Conservation (phyloP, 2,329 filamentous ascomycete genomes). For the Ploettnerulaceae sp. region DNA sequence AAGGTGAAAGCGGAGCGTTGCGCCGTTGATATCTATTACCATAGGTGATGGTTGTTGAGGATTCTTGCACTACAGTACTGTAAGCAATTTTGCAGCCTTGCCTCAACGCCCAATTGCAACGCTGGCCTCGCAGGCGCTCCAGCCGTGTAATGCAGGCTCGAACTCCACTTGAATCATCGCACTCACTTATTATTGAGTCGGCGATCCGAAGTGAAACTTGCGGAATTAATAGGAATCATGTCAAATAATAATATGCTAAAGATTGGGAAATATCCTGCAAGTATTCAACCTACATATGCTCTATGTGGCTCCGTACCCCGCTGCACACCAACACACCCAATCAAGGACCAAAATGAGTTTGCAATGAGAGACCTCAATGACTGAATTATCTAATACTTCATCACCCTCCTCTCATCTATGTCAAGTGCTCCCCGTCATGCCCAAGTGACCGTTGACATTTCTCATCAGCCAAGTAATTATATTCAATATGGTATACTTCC, state of each 20-base stretch:
- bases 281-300: no score
- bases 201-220: no score
- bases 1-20: neutral
- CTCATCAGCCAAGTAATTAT: conserved; percentile 19
- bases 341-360: no score
- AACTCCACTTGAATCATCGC: no score
- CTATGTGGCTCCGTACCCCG: no score
- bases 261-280: no score
- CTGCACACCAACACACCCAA: no score
- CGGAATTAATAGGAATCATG: no score
- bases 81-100: conserved; percentile 16
- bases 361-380: neutral
- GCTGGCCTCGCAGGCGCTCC: conserved; percentile 6
- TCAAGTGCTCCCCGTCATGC: conserved; percentile 1
- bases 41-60: neutral
- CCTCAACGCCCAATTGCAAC: conserved; percentile 8
- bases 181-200: no score
- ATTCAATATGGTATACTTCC: conserved; percentile 13
- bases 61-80: conserved; percentile 3
- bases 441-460: conserved; percentile 4
- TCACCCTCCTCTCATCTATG: conserved; percentile 14
- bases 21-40: neutral
- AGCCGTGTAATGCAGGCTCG: no score
- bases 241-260: no score
- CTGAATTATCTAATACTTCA: conserved; percentile 10